Evolutionary conservation across 805 yeast species (phyloP), one percentile per base, ranked within the genome.

Genomic region (Spencermartinsiella europaea): DNA sequence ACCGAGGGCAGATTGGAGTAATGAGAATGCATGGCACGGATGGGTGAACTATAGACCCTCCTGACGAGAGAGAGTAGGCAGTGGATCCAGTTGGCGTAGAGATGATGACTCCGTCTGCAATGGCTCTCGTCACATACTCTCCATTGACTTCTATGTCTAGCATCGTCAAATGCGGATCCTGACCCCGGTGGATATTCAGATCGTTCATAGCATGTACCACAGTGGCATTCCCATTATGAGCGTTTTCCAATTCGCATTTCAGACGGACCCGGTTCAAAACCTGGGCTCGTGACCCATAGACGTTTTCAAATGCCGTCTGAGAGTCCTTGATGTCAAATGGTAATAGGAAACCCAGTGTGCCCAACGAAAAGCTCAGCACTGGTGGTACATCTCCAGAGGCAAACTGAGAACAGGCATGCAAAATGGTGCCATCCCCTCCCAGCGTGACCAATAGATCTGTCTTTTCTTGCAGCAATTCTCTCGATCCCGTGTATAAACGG

Each of bases 361-460:
- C 98, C 67, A 90, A 67, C 0, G 96, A 86, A 61, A 87, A 89
- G 21, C 95, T 80, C 42, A 90, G 66, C 0, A 90, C 86, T 0
- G 98, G 98, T 1, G 98, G 98, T 2, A 87, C 71, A 7, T 72
- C 72, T 20, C 49, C 31, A 58, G 80, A 78, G 45, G 83, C 79
- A 60, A 90, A 90, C 56, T 80, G 69, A 3, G 93, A 80, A 0
- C 88, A 91, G 0, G 91, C 95, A 45, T 90, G 76, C 38, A 90
- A 65, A 46, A 88, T 87, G 0, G 97, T 90, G 3, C 98, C 98
- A 64, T 90, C 98, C 16, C 98, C 98, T n/a, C 98, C 98, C 34
- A 90, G 65, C 0, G 96, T 85, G 5, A 90, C 89, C 34, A 90
- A 68, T 37, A 90, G 64, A 60, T 90, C 98, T 0, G 95, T 77